Evolutionary conservation across 2,329 filamentous ascomycete genomes (phyloP).

Genomic region (Harringtonia aguacate): DNA sequence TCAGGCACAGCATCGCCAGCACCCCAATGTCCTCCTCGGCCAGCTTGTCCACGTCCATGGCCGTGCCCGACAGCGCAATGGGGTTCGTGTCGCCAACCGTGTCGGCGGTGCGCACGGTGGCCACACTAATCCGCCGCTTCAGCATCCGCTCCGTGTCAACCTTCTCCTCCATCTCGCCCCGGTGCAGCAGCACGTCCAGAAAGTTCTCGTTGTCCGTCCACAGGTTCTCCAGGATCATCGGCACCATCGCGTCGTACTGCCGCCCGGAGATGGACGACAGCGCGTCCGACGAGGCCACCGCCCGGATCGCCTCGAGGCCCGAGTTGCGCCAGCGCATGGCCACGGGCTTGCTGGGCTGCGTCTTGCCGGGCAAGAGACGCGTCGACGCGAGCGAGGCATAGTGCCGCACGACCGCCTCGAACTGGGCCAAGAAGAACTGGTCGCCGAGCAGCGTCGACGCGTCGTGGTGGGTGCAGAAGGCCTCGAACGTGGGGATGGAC

Average conservation of each 20-base stretch:
- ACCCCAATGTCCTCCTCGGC: constrained; percentile 83
- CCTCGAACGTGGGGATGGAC: constrained; percentile 74
- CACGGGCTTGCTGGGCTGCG: constrained; percentile 56
- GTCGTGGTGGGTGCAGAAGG: constrained; percentile 83
- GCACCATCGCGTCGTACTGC: constrained; percentile 69
- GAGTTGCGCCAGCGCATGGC: constrained; percentile 68
- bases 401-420: constrained; percentile 66
- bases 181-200: constrained; percentile 56
- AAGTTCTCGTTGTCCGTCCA: constrained; percentile 65
- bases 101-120: constrained; percentile 64
- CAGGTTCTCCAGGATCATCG: constrained; percentile 77
- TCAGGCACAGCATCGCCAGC: constrained; percentile 74
- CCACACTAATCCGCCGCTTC: constrained; percentile 65
- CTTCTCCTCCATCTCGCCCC: constrained; percentile 58
- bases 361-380: constrained; percentile 38
- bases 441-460: constrained; percentile 76
- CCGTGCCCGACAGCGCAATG: constrained; percentile 67
- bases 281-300: constrained; percentile 68
- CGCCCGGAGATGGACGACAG: constrained; percentile 64
- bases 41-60: constrained; percentile 77
- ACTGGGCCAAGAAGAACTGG: constrained; percentile 70
- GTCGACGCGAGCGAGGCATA: constrained; percentile 76
- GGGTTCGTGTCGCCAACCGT: constrained; percentile 52
- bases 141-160: constrained; percentile 52
- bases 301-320: constrained; percentile 69